Base-by-base conservation (phyloP, 2,329 filamentous ascomycete genomes). In the Fusarium mangiferae region DNA sequence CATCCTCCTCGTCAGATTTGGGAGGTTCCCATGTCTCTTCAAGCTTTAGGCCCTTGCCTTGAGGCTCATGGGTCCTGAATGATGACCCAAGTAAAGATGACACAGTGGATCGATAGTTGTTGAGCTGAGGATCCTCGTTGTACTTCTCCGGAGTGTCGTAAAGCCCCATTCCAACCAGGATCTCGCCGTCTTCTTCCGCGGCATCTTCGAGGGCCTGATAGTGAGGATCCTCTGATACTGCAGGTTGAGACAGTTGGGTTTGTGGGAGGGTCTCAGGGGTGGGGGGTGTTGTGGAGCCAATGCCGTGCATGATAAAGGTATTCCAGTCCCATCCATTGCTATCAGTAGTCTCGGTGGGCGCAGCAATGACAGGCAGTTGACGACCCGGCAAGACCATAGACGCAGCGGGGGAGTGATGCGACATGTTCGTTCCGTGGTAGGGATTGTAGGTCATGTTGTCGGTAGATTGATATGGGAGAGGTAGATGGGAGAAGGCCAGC, bases 11-110 rank as follows among this genome's bases (percentile, higher is more conserved):
- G 26, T 91, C 90, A 10, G 89, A 87, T 51, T 90, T 88, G 15
- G 91, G 92, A 24, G 87, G 93, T 81, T 90, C 92, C 93, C 88
- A 96, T 1, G 93, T 93, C 80, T 95, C 93, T 81, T 96, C 93
- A 7, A 96, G 84, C 80, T 95, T 96, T 75, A 96, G 84, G 0
- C 93, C 93, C 81, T 94, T 94, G 65, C 93, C 93, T 24, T 84
- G 86, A 7, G 87, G 84, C 72, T 87, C 86, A 1, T 81, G 74
- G 12, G 79, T 79, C 46, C 84, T 82, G 74, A 85, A 86, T 4
- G 84, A 80, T 13, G 88, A 83, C 30, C 88, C 87, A 52, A 91
- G 81, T 24, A 93, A 80, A 33, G 87, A 86, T 41, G 85, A 87
- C 64, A 89, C 85, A 33, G 87, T 88, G 10, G 86, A 86, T 56